These are phyloP conservation scores for Fusarium sp. DNA, from an alignment of 2,329 filamentous ascomycete genomes.

Conservation along the genomic window DNA sequence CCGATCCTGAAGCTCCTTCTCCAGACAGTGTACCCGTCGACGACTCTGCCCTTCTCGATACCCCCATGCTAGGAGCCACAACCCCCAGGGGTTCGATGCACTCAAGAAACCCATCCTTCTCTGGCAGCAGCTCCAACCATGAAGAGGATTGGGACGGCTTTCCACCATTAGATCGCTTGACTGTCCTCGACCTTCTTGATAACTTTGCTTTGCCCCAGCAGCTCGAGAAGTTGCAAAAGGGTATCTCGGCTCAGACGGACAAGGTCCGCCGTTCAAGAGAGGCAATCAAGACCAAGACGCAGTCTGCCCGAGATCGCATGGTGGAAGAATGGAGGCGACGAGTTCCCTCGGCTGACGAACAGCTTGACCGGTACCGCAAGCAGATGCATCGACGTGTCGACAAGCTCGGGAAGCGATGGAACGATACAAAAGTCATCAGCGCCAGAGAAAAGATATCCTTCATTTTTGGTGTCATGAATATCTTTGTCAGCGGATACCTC, in stretches of 20 bases:
- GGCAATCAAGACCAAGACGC: constrained; percentile 77
- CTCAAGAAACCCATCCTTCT: constrained; percentile 82
- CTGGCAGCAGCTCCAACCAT: constrained; percentile 84
- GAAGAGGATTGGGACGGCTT: constrained; percentile 90
- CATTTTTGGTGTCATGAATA: constrained; percentile 95
- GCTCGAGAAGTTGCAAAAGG: constrained; percentile 87
- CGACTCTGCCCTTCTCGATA: constrained; percentile 57
- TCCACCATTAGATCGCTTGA: constrained; percentile 87
- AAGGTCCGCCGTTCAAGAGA: constrained; percentile 86
- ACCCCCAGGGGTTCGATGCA: constrained; percentile 63
- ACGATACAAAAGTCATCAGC: constrained; percentile 87
- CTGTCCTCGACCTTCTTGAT: constrained; percentile 91
- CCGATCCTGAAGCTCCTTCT: constrained; percentile 51
- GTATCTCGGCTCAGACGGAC: constrained; percentile 82
- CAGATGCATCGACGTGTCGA: constrained; percentile 92
- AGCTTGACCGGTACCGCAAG: constrained; percentile 87
- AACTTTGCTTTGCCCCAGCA: constrained; percentile 91
- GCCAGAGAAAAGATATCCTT: constrained; percentile 94
- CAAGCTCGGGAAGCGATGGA: constrained; percentile 84
- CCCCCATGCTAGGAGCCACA: constrained; percentile 60
- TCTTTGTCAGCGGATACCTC: constrained; percentile 94
- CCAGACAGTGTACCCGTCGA: constrained; percentile 56
- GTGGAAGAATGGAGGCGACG: constrained; percentile 92
- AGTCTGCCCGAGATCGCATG: constrained; percentile 85
- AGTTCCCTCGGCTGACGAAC: constrained; percentile 87